Percentiles rank a stretch among this genome's conserved stretches.
Evolutionary conservation across 73 alveolate species (phyloP).

Genomic region (Breviolum minutum): DNA sequence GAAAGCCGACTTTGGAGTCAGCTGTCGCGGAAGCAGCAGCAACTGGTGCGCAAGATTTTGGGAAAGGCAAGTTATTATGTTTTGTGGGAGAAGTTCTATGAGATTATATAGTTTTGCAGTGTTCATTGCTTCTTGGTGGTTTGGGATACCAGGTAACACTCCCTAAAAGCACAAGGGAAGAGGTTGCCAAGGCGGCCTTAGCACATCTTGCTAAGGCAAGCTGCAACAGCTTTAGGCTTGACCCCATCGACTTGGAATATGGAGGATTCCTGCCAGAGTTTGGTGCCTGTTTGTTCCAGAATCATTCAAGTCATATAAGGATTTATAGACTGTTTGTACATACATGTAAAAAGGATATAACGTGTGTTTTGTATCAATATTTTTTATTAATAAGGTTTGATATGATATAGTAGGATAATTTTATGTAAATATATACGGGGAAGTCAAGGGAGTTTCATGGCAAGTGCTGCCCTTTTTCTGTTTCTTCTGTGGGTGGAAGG

Average conservation of each 20-base stretch:
- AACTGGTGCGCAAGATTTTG: not conserved
- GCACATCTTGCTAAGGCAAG: not conserved
- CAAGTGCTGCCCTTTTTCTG: no score
- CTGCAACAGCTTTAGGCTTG: constrained; percentile 46
- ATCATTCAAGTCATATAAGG: no score
- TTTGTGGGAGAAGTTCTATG: not conserved
- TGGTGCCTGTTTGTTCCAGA: not conserved
- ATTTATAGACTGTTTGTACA: no score
- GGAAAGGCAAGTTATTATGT: not conserved
- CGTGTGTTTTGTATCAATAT: no score
- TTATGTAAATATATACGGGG: no score
- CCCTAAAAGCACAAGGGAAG: not conserved
- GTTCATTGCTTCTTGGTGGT: not conserved
- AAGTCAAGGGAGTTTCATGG: no score
- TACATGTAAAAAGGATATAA: no score
- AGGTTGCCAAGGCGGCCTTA: not conserved
- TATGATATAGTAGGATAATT: no score
- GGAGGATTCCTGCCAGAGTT: not conserved
- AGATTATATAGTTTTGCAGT: not conserved
- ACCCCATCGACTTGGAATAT: constrained; percentile 18
- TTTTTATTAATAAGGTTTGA: no score
- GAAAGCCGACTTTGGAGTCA: constrained; percentile 4
- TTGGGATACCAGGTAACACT: not conserved
- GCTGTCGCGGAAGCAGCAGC: constrained; percentile 20
- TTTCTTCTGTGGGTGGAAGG: no score